A percentile compares a stretch with the other conserved stretches of the same genome.
phyloP scores from a whole-genome alignment of 768 basidiomycete genomes.

The Saitozyma podzolica region DNA sequence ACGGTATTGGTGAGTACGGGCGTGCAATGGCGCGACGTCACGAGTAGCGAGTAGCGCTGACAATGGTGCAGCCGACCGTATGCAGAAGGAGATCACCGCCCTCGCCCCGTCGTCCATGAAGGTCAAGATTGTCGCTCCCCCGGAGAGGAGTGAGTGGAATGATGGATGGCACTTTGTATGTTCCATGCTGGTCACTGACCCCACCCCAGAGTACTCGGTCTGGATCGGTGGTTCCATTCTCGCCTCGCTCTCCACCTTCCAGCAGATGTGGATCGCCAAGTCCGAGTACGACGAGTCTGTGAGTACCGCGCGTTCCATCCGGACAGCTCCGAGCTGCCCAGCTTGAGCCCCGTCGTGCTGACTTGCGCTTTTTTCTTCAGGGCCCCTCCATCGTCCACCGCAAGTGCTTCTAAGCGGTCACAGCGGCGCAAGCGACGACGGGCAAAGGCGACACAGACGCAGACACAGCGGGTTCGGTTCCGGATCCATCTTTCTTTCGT shows the following conservation, averaged over 20 bases:
- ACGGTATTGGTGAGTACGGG: constrained; percentile 65
- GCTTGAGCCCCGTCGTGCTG: constrained; percentile 1
- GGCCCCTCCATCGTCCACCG: constrained; percentile 55
- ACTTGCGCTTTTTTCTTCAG: constrained; percentile 25
- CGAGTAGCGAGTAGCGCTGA: constrained; percentile 2
- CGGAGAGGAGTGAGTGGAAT: constrained; percentile 65
- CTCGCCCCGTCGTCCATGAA: constrained; percentile 87
- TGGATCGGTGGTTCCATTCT: constrained; percentile 69
- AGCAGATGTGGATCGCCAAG: constrained; percentile 79
- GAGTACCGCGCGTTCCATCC: not conserved
- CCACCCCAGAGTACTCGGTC: constrained; percentile 69
- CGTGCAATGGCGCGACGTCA: not conserved
- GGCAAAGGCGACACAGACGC: too few relatives aligned
- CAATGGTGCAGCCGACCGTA: constrained; percentile 66
- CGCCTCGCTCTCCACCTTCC: constrained; percentile 91
- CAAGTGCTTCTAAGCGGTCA: constrained; percentile 51
- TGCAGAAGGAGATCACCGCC: constrained; percentile 88
- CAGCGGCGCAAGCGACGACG: too few relatives aligned
- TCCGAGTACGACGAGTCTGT: constrained; percentile 71
- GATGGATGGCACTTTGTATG: not conserved
- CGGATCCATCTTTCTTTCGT: too few relatives aligned
- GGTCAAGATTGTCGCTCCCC: constrained; percentile 91
- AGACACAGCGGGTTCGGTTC: too few relatives aligned
- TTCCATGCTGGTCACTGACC: constrained; percentile 5
- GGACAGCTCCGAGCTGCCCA: not conserved